phyloP scores from a whole-genome alignment of 179 eudicot genomes.

The Camellia oleifera region DNA sequence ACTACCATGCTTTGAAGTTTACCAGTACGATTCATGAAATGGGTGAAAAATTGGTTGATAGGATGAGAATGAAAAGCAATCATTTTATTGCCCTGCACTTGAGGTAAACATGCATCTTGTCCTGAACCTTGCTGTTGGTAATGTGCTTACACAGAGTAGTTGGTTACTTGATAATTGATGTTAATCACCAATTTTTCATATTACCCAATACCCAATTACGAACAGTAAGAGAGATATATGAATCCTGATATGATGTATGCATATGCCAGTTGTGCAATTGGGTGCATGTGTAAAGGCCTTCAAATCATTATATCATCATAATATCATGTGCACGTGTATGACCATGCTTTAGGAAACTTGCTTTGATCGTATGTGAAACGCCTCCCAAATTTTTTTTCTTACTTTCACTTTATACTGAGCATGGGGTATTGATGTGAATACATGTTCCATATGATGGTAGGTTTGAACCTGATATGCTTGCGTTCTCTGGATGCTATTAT shows the following conservation, averaged over 20 bases:
- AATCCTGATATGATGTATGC: neutral
- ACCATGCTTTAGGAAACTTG: constrained; percentile 3
- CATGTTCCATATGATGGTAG: constrained; percentile 28
- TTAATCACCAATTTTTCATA: neutral
- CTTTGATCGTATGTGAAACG: neutral
- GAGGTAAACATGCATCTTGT: constrained; percentile 41
- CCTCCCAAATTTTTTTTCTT: neutral
- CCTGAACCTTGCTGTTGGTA: constrained; percentile 10
- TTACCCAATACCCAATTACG: neutral
- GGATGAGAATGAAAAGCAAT: constrained; percentile 78
- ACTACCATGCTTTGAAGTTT: constrained; percentile 76
- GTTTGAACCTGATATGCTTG: constrained; percentile 95
- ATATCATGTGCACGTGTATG: constrained; percentile 6
- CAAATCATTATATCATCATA: neutral
- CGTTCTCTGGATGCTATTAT: constrained; percentile 89
- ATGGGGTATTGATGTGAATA: neutral
- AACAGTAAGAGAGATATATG: neutral
- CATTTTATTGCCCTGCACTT: constrained; percentile 73
- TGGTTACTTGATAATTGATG: neutral
- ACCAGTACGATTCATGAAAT: constrained; percentile 60
- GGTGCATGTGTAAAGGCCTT: neutral
- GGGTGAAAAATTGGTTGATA: constrained; percentile 67
- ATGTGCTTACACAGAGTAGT: neutral
- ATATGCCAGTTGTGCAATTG: neutral
- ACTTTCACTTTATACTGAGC: neutral